A percentile compares a stretch with the other conserved stretches of the same genome.
phyloP scores from a whole-genome alignment of 1,284 basidiomycete genomes.

The Ganoderma multipileum region DNA sequence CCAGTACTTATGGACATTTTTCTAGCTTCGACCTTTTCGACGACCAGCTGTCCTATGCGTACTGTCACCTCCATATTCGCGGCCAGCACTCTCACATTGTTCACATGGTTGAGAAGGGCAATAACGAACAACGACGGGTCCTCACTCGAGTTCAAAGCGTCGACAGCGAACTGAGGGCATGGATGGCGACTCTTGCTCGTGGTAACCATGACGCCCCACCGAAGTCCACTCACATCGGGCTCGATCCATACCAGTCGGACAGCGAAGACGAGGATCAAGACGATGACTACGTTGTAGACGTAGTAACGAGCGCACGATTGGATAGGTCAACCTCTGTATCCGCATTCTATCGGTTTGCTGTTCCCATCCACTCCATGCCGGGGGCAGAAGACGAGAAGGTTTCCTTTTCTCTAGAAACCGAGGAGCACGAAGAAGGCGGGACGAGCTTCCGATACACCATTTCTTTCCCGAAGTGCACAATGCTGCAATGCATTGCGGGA shows the following conservation, averaged over 20 bases:
- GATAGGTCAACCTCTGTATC: constrained; percentile 56
- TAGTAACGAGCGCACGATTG: constrained; percentile 63
- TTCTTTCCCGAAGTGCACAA: constrained; percentile 50
- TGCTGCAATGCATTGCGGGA: constrained; percentile 51
- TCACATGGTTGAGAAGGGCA: constrained; percentile 67
- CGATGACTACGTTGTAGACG: constrained; percentile 54
- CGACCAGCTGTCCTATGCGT: constrained; percentile 64
- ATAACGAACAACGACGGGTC: constrained; percentile 59
- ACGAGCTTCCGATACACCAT: constrained; percentile 51
- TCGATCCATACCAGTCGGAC: constrained; percentile 52
- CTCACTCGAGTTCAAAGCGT: constrained; percentile 43
- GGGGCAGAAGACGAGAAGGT: neutral
- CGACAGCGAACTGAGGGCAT: constrained; percentile 44
- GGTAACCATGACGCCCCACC: constrained; percentile 54
- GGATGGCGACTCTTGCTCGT: constrained; percentile 53
- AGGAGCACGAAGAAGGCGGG: constrained; percentile 17
- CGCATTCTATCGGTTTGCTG: constrained; percentile 27
- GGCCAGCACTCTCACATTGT: constrained; percentile 59
- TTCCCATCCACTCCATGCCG: neutral
- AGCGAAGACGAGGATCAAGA: constrained; percentile 47
- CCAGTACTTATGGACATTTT: constrained; percentile 12
- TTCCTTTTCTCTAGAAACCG: constrained; percentile 6
- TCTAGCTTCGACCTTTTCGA: constrained; percentile 67
- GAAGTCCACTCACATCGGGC: constrained; percentile 46
- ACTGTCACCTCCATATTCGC: constrained; percentile 48